These are phyloP conservation scores for Zea luxurians DNA, from an alignment of 176 grass and related monocot species.

Conservation along the genomic window DNA sequence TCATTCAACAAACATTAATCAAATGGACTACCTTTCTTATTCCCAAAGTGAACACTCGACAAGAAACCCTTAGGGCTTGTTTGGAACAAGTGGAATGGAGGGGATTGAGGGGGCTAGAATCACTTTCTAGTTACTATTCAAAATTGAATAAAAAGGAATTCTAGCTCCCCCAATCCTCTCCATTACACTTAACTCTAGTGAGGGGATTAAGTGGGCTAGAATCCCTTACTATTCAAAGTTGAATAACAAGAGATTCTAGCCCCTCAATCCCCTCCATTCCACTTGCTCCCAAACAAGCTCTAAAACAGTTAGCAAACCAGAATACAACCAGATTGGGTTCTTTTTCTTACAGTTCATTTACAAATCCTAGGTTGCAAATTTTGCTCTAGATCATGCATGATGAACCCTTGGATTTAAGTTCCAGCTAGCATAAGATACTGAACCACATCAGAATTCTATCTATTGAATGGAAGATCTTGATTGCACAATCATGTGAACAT, in stretches of 20 bases:
- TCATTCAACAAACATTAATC: neutral
- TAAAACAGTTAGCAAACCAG: neutral
- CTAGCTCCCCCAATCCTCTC: too few relatives aligned
- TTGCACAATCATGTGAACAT: conserved; percentile 1
- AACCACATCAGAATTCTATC: neutral
- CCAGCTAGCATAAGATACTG: neutral
- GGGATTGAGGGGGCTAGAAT: too few relatives aligned
- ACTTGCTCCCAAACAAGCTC: too few relatives aligned
- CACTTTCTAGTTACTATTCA: too few relatives aligned
- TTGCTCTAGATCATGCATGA: neutral
- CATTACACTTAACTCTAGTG: too few relatives aligned
- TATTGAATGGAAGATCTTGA: neutral
- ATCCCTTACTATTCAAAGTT: too few relatives aligned
- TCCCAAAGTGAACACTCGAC: neutral
- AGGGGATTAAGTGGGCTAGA: too few relatives aligned
- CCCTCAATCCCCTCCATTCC: too few relatives aligned
- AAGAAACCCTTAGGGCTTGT: neutral
- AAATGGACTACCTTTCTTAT: neutral
- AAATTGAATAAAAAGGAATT: too few relatives aligned
- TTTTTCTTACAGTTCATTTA: neutral
- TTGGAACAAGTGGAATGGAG: too few relatives aligned
- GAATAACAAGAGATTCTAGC: too few relatives aligned
- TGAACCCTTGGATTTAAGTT: neutral
- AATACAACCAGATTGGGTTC: neutral
- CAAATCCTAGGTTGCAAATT: neutral